A percentile compares a stretch with the other conserved stretches of the same genome.
phyloP scores from a whole-genome alignment of 2,329 filamentous ascomycete genomes.

The Arthrinium phaeospermum region DNA sequence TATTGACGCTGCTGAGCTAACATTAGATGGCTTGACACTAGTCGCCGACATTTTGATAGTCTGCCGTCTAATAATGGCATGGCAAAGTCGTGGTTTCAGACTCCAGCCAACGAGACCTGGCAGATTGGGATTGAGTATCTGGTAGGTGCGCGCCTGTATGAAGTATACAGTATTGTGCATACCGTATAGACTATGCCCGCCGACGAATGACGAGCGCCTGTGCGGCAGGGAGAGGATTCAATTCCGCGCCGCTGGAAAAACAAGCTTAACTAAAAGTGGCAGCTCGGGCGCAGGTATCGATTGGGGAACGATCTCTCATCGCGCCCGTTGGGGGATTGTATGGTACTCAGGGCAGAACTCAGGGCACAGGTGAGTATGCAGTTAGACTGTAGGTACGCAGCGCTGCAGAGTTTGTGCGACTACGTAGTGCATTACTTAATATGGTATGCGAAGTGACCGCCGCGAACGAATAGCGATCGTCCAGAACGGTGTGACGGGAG shows the following conservation, averaged over 20 bases:
- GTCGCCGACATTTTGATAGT: not conserved
- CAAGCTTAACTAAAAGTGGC: not conserved
- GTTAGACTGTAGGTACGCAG: not conserved
- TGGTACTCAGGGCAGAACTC: too few species aligned
- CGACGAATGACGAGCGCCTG: not conserved
- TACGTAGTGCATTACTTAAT: not conserved
- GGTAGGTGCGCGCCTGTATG: not conserved
- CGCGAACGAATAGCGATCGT: not conserved
- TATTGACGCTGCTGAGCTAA: not conserved
- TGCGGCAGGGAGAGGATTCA: not conserved
- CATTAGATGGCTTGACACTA: not conserved
- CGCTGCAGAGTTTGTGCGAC: not conserved
- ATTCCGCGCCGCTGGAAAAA: constrained; percentile 2
- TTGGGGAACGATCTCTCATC: constrained; percentile 12
- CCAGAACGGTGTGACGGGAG: constrained; percentile 4
- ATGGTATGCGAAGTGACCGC: not conserved
- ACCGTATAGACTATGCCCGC: not conserved
- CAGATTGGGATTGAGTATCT: not conserved
- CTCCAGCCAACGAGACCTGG: not conserved
- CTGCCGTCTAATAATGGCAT: constrained; percentile 11
- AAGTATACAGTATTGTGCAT: too few species aligned
- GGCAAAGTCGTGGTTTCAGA: constrained; percentile 7
- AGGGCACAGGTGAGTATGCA: too few species aligned
- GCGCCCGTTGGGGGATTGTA: not conserved
- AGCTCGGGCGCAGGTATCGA: constrained; percentile 1